A percentile compares a stretch with the other conserved stretches of the same genome.
These are phyloP conservation scores for Fusarium tupiense DNA, from an alignment of 2,329 filamentous ascomycete genomes.

Conservation along the genomic window DNA sequence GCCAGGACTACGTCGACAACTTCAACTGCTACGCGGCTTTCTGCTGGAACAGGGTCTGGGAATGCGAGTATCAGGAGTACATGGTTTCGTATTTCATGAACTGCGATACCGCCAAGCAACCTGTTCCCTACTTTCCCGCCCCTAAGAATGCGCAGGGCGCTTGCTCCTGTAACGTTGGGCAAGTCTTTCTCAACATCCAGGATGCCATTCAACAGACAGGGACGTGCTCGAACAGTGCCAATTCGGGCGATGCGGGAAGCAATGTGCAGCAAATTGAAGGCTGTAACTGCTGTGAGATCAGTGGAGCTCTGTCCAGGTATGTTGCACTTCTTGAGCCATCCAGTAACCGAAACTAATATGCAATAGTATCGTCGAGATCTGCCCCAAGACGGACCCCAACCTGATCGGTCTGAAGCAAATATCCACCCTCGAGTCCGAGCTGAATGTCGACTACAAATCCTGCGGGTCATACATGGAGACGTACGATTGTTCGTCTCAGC, in stretches of 20 bases:
- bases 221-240: not conserved
- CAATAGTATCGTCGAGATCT: not conserved
- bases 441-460: not conserved
- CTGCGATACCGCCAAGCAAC: not conserved
- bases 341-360: not conserved
- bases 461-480: not conserved
- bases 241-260: not conserved
- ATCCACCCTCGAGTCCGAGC: not conserved
- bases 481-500: not conserved
- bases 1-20: not conserved
- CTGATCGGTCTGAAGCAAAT: not conserved
- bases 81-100: not conserved
- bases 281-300: not conserved
- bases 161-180: not conserved
- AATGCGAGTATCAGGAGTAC: not conserved
- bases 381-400: not conserved
- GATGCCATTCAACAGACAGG: not conserved
- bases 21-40: not conserved
- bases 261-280: not conserved
- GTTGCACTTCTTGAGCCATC: rapidly evolving
- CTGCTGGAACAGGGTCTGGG: not conserved
- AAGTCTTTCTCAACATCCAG: not conserved
- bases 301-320: not conserved
- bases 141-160: not conserved
- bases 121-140: not conserved